Base-by-base conservation (phyloP, 1,139 yeast genomes). In the Hyphopichia fennica region DNA sequence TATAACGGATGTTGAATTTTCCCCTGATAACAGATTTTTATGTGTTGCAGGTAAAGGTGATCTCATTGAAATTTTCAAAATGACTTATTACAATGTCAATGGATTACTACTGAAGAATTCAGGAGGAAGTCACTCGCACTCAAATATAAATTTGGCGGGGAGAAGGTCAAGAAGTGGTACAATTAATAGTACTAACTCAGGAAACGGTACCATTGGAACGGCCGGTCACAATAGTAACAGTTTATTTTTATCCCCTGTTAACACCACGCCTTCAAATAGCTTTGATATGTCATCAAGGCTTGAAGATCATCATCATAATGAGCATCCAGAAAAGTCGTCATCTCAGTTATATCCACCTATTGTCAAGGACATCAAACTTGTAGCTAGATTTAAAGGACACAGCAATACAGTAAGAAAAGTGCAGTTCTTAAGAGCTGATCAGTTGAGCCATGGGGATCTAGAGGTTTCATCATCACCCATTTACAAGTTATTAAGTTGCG, bases 11-110 rank as follows among this genome's bases (percentile, higher is more conserved):
- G 60, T 79, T 14, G 69, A 74, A 35, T 80, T 86, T 57, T 81
- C 90, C 0, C 80, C 79, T 0, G 95, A 87, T 54, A 83, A 79
- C 34, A 75, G 75, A 50, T 86, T 81, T 53, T 62, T 87, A 27
- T 72, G 77, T 28, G 61, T 76, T 10, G 81, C 77, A 13, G 84
- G 84, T 0, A 76, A 73, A 44, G 85, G 82, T 22, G 86, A 81
- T 51, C 73, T 68, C 65, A 83, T 67, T 60, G 87, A 69, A 60
- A 62, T 79, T 11, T 80, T 74, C 53, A 77, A 76, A 49, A 59
- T 80, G 60, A 63, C 65, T 31, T 66, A 69, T 50, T 69, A 67
- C 49, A 69, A 69, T 46, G 65, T 69, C 14, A 65, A 59, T 48
- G 69, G 69, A 1, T 45, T 69, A 23, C 47, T 67, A 35, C 49